Base-by-base conservation (phyloP, 805 yeast genomes). In the Candida dajiaensis region DNA sequence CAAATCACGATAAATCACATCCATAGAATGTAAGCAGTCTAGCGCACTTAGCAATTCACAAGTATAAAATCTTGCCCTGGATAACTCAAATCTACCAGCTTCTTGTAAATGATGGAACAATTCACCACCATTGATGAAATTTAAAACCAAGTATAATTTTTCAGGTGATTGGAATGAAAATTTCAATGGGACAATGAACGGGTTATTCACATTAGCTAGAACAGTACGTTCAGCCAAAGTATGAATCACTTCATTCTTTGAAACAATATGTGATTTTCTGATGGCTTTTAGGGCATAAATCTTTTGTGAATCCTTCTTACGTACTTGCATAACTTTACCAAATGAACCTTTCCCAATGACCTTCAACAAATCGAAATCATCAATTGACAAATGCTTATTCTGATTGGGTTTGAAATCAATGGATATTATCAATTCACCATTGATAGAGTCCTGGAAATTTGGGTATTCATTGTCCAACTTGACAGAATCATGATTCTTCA, bases 301-400 rank as follows among this genome's bases (percentile, higher is more conserved):
- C 64, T 92, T 95, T 53, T 85, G 85, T 3, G 99, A 94, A 66
- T 94, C 99, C 57, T 87, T 88, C 68, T 94, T 94, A 52, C 89
- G 82, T 38, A 94, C 99, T 67, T 94, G 99, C 98, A 94, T 94
- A 45, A 94, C 99, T 68, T 94, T 94, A 44, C 99, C 99, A 64
- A 94, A 94, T 10, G 97, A 89, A 8, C 99, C 99, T 64, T 94
- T 94, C 33, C 99, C 99, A 46, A 94, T 89, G 20, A 94, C 99
- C 67, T 94, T 94, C 55, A 94, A 74, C 44, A 94, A 70, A 58
- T 89, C 96, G 68, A 94, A 92, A 61, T 92, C 97, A 47, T 89
- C 96, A 54, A 94, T 89, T 1, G 89, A 74, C 42, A 94, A 71
- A 42, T 85, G 84, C 53, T 83, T 78, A 62, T 78, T 79, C 52